A percentile compares a stretch with the other conserved stretches of the same genome.
These are phyloP conservation scores for Clonostachys rhizophaga DNA, from an alignment of 2,329 filamentous ascomycete species.

Conservation along the genomic window DNA sequence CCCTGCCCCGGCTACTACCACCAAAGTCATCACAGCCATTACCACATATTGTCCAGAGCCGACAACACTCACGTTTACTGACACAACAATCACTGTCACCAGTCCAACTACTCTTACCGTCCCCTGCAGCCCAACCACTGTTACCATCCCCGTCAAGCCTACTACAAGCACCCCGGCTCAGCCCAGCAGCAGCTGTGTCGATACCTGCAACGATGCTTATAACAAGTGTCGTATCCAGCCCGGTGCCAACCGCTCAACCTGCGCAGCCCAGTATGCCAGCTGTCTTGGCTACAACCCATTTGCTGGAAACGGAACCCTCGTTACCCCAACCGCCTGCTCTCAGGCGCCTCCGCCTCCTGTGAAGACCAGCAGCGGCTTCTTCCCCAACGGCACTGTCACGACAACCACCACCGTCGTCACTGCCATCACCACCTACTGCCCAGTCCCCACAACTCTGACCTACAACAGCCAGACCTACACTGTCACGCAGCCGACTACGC, in stretches of 20 bases:
- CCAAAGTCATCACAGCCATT: too few species aligned
- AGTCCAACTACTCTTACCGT: too few species aligned
- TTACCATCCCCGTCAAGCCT: too few species aligned
- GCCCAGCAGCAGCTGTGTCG: too few species aligned
- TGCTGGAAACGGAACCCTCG: neutral
- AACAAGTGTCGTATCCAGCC: conserved; percentile 9
- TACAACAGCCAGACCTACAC: conserved; percentile 64
- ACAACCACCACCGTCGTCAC: conserved; percentile 63
- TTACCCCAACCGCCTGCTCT: conserved; percentile 2
- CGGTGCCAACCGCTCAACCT: conserved; percentile 11
- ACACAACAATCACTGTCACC: too few species aligned
- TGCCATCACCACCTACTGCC: conserved; percentile 68
- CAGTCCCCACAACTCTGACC: conserved; percentile 57
- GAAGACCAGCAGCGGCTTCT: neutral
- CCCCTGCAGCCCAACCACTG: too few species aligned
- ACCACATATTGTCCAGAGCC: too few species aligned
- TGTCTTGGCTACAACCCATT: conserved; percentile 5
- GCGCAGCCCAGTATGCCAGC: conserved; percentile 12
- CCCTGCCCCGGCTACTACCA: too few species aligned
- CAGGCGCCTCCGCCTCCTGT: neutral
- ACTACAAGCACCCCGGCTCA: too few species aligned
- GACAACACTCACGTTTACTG: too few species aligned
- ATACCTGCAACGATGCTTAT: neutral
- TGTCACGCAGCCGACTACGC: conserved; percentile 61
- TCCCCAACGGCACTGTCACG: conserved; percentile 19